Percentiles rank a stretch among this genome's conserved stretches.
Evolutionary conservation across 192 early-diverging fungal species (phyloP).

Genomic region (Podochytrium sp.): DNA sequence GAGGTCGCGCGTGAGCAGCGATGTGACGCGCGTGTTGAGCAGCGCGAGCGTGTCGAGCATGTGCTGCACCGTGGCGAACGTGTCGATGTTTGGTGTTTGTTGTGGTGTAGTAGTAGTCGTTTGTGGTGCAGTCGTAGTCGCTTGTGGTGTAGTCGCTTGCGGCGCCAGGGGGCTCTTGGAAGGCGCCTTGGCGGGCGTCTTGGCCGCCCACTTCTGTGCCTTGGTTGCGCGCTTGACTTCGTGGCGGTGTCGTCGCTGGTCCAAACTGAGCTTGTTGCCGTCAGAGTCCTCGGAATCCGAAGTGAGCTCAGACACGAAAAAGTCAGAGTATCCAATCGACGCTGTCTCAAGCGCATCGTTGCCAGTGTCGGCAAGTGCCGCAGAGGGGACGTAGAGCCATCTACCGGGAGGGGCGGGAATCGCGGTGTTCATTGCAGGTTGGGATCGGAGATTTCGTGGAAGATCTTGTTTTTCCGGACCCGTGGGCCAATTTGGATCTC

Average conservation of each 20-base stretch:
- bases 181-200: background rate
- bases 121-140: background rate
- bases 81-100: background rate
- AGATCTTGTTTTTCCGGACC: background rate
- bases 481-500: too few relatives aligned
- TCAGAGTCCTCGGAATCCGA: conserved; percentile 26
- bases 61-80: background rate
- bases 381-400: conserved; percentile 19
- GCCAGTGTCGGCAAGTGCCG: background rate
- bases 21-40: background rate
- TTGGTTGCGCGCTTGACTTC: background rate
- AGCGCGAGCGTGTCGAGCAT: conserved; percentile 6
- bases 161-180: background rate
- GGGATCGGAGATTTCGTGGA: background rate
- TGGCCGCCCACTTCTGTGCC: background rate
- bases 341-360: background rate
- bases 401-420: background rate
- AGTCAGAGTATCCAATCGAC: conserved; percentile 23
- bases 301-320: conserved; percentile 23
- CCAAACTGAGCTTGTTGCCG: background rate
- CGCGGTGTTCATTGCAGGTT: background rate
- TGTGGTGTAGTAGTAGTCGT: background rate
- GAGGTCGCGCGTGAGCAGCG: background rate
- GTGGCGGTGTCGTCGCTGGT: conserved; percentile 2
- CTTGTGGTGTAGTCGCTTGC: background rate